These are phyloP conservation scores for sweet orange (Citrus sinensis) DNA, from an alignment of 345 rosid species.

Conservation along the genomic window DVS_A1.0 CM039165.1:33993001-33993500, in stretches of 20 bases:
- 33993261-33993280: conserved; percentile 32
- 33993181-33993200: conserved; percentile 83
- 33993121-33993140: no score
- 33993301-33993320: conserved; percentile 45
- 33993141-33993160: no score
- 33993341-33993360: conserved; percentile 31
- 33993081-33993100: no score
- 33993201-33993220: conserved; percentile 91
- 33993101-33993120: no score
- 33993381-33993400: background rate
- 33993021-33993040: no score
- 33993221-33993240: conserved; percentile 92
- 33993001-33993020: no score
- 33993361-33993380: background rate
- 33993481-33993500: background rate
- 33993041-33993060: no score
- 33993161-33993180: no score
- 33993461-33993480: background rate
- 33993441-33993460: background rate
- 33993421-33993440: background rate
- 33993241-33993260: conserved; percentile 86
- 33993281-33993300: conserved; percentile 57
- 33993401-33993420: background rate
- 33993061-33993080: no score
- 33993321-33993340: conserved; percentile 63